Base-by-base conservation (phyloP, 2,329 filamentous ascomycete genomes). In the Fusarium oligoseptatum region DNA sequence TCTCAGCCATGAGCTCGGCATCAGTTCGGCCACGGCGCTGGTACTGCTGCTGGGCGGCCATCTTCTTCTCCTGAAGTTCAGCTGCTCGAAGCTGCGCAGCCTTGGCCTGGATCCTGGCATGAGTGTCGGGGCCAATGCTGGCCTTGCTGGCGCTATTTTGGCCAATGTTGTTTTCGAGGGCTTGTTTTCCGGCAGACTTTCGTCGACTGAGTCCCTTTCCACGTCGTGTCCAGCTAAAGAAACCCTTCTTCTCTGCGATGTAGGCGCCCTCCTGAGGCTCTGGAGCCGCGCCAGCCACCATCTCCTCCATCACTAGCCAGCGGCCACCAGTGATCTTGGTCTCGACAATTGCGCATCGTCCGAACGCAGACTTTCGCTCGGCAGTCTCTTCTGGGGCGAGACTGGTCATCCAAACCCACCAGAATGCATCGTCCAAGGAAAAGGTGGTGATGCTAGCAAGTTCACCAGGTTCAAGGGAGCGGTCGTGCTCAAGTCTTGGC, bases 401-500 rank as follows among this genome's bases (percentile, higher is more conserved):
- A 87, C 96, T 98, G 77, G 92, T 97, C 88, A 99, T 98, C 97
- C 97, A 99, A 5, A 98, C 97, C 96, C 97, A 98, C 97, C 97
- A 99, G 83, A 99, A 99, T 1, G 95, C 93, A 81, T 98, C 96
- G 78, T 99, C 97, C 6, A 99, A 87, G 72, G 97, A 92, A 67
- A 98, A 90, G 41, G 89, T 89, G 27, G 90, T 93, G 80, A 99
- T 98, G 81, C 95, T 98, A 34, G 97, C 97, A 67, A 99, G 88
- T 87, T 99, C 97, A 61, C 95, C 97, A 0, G 96, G 97, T 74
- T 98, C 95, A 0, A 98, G 87, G 45, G 90, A 87, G 27, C 84
- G 84, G 64, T 94, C 91, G 15, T 88, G 88, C 74, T 95, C 92
- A n/a, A 94, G 85, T 68, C 91, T 89, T 50, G 93, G 91, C 65